phyloP scores from a whole-genome alignment of 2,329 filamentous ascomycete species.

The Penicillium sp. region DNA sequence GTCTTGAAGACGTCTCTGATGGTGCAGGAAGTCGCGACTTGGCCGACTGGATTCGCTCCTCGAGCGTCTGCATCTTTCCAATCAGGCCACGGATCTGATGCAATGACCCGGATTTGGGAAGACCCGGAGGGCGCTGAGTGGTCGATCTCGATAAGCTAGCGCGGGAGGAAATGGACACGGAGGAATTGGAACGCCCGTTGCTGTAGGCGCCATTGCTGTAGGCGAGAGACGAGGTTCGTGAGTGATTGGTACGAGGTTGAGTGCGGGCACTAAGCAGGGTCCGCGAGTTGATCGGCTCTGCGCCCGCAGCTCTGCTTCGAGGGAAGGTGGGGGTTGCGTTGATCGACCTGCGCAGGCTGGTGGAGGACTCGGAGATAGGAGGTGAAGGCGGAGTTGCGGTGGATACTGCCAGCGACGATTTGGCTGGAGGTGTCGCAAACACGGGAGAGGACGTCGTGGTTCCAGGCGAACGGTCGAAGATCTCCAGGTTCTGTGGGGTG shows the following conservation, averaged over 20 bases:
- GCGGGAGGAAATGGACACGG: constrained; percentile 36
- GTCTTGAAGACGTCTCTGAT: constrained; percentile 65
- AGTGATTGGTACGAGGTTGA: constrained; percentile 46
- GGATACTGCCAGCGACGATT: constrained; percentile 60
- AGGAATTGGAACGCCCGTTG: constrained; percentile 41
- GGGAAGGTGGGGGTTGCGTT: constrained; percentile 49
- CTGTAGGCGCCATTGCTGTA: constrained; percentile 30
- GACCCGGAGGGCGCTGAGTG: constrained; percentile 39
- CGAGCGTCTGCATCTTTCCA: constrained; percentile 93
- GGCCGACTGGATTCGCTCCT: constrained; percentile 85
- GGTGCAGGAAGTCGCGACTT: constrained; percentile 88
- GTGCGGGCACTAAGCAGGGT: constrained; percentile 45
- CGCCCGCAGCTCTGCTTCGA: constrained; percentile 42
- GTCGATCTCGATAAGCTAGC: constrained; percentile 47
- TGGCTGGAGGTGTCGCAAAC: constrained; percentile 77
- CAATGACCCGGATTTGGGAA: constrained; percentile 66
- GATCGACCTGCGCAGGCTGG: constrained; percentile 52
- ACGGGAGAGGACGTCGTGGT: constrained; percentile 88
- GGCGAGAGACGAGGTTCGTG: constrained; percentile 58
- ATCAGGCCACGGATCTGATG: constrained; percentile 91
- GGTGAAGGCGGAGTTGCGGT: constrained; percentile 85
- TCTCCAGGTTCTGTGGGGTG: constrained; percentile 59
- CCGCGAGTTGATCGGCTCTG: constrained; percentile 53
- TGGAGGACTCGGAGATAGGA: constrained; percentile 81
- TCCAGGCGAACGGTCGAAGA: constrained; percentile 70